phyloP scores from a whole-genome alignment of 371 early-diverging fungal species.

The Mucor piriformis region DNA sequence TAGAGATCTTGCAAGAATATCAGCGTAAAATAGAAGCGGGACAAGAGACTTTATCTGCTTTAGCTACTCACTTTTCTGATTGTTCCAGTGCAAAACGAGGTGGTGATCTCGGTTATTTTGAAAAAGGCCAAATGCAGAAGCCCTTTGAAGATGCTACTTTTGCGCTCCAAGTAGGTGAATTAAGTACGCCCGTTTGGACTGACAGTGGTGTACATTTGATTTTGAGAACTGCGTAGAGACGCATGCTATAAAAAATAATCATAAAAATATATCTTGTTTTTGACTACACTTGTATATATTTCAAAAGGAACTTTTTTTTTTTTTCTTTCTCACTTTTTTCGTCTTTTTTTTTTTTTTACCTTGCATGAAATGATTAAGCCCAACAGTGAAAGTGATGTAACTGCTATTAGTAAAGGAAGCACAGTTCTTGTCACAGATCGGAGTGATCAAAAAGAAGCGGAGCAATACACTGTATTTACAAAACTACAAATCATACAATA shows the following conservation, averaged over 20 bases:
- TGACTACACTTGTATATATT: too few relatives aligned
- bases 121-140: conserved; percentile 80
- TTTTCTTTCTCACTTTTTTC: not conserved
- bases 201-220: conserved; percentile 95
- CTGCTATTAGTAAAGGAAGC: too few relatives aligned
- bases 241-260: not conserved
- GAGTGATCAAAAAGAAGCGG: not conserved
- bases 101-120: conserved; percentile 92
- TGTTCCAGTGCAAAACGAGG: conserved; percentile 87
- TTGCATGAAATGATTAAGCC: too few relatives aligned
- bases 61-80: conserved; percentile 83
- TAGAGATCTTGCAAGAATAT: conserved; percentile 62
- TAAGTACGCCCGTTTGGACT: conserved; percentile 84
- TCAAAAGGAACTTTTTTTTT: not conserved
- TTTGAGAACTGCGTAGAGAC: conserved; percentile 76
- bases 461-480: conserved; percentile 20
- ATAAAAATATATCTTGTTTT: too few relatives aligned
- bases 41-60: conserved; percentile 59
- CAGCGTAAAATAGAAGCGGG: conserved; percentile 64
- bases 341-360: too few relatives aligned
- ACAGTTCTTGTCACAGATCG: too few relatives aligned
- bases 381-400: too few relatives aligned
- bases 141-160: conserved; percentile 93
- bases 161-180: conserved; percentile 82
- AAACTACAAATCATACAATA: not conserved